These are phyloP conservation scores for Cladophialophora psammophila DNA, from an alignment of 2,329 filamentous ascomycete species.

Conservation along the genomic window DNA sequence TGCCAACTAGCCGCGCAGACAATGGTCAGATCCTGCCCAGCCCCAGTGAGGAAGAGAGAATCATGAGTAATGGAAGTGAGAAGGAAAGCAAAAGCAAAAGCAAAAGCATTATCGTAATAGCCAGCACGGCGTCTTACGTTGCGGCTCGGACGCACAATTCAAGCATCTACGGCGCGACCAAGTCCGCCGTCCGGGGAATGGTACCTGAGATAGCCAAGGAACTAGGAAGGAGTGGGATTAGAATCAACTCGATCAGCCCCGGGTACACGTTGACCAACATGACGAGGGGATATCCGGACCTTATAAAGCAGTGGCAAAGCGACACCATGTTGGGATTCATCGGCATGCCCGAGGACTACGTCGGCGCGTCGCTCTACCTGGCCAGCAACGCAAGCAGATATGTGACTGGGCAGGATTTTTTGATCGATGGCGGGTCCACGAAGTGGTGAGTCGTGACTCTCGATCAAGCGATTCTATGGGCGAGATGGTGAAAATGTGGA, in stretches of 20 bases:
- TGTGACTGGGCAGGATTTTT: conserved; percentile 9
- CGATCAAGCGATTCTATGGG: background rate
- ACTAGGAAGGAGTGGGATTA: conserved; percentile 2
- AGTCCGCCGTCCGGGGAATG: conserved; percentile 10
- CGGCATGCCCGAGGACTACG: conserved; percentile 9
- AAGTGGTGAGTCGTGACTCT: conserved; percentile 8
- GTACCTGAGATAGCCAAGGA: conserved; percentile 13
- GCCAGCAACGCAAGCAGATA: conserved; percentile 14
- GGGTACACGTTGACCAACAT: conserved; percentile 7
- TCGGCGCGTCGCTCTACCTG: background rate
- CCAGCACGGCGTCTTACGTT: background rate
- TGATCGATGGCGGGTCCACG: conserved; percentile 6
- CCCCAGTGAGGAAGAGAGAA: background rate
- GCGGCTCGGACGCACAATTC: conserved; percentile 9
- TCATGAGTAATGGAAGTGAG: background rate
- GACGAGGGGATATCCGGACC: conserved; percentile 12
- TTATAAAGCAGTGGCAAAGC: conserved; percentile 10
- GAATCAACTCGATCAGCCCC: conserved; percentile 14
- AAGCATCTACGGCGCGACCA: conserved; percentile 9
- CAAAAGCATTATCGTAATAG: conserved; percentile 14
- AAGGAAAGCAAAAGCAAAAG: background rate
- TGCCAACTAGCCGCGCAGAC: conserved; percentile 10
- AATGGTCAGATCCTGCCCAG: background rate
- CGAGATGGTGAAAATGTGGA: background rate
- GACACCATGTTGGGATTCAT: conserved; percentile 14